Base-by-base conservation (phyloP, 2,329 filamentous ascomycete species). In the Colletotrichum sp. region DNA sequence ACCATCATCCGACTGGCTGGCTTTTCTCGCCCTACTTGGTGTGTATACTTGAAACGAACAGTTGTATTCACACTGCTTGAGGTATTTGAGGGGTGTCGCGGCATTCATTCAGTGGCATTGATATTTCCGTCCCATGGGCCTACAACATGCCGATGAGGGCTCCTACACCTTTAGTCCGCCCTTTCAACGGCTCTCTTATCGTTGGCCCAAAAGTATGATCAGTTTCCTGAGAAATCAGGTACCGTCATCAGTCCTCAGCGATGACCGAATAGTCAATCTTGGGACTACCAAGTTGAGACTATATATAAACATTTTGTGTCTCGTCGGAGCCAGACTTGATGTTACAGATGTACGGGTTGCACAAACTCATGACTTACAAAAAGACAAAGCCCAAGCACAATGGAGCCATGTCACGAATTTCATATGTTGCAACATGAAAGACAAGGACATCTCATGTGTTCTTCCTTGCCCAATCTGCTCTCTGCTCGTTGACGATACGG, bases 1-100 rank as follows among this genome's bases (percentile, higher is more conserved):
- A 12, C n/a, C 1, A 0, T 2, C 0, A 0, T 48, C n/a, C 1
- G 43, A 13, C 43, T 21, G 0, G 43, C 3, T 21, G 6, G 10
- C 43, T 21, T 21, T 52, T 21, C 2, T 52, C 43, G n/a, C 5
- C 43, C 43, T 21, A 21, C n/a, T 52, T 52, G 43, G 2, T 13
- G 43, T 13, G 18, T 21, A 21, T 21, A 21, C 43, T 3, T 21
- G 6, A 21, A 21, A 52, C 6, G 43, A 13, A 21, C 3, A 21
- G 3, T 52, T 2, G 3, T 52, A 52, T 21, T 8, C 10, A 13
- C 6, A 52, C 7, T 16, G 15, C 15, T 38, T 38, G 15, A 38
- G 7, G 7, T 5, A 38, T 38, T 16, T 16, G 15, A 5, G 15
- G 34, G 34, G n/a, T 8, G 1, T 21, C 43, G 18, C 18, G 3